phyloP scores from a whole-genome alignment of 2,329 filamentous ascomycete genomes.

The Drechslera avenae region DNA sequence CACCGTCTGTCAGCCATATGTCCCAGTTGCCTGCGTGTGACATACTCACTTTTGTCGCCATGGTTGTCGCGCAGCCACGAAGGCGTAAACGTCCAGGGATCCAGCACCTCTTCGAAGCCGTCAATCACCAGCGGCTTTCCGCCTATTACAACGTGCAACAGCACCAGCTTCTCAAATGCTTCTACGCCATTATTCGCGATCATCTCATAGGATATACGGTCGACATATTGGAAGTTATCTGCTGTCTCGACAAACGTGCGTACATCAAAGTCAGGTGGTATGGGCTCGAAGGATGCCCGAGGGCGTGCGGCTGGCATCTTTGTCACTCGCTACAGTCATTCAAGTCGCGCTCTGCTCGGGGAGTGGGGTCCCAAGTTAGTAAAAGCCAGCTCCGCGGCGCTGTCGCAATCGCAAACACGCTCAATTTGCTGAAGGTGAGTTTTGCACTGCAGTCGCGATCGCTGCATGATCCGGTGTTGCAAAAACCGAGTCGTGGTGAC shows the following conservation, averaged over 20 bases:
- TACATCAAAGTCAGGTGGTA: conserved; percentile 84
- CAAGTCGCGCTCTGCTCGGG: conserved; percentile 8
- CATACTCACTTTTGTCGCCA: conserved; percentile 72
- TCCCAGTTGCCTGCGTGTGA: conserved; percentile 24
- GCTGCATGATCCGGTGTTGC: neutral
- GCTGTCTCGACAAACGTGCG: conserved; percentile 74
- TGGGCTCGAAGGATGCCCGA: conserved; percentile 88
- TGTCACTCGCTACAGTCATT: conserved; percentile 13
- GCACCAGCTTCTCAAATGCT: conserved; percentile 83
- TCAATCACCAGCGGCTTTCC: conserved; percentile 91
- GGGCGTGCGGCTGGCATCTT: conserved; percentile 79
- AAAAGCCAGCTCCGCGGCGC: conserved; percentile 4
- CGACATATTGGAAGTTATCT: conserved; percentile 85
- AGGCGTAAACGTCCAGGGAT: conserved; percentile 76
- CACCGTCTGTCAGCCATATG: conserved; percentile 21
- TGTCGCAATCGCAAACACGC: neutral
- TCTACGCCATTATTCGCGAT: conserved; percentile 77
- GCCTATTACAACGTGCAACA: conserved; percentile 79
- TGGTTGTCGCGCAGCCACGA: conserved; percentile 81
- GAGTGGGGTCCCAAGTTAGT: neutral
- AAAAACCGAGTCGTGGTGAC: neutral
- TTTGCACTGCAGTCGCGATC: neutral
- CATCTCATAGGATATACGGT: conserved; percentile 77
- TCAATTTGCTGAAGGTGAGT: neutral
- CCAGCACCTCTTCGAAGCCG: conserved; percentile 78